Conservation (phyloP, 306 rosid species). For the Ormosia semicastrata region DNA sequence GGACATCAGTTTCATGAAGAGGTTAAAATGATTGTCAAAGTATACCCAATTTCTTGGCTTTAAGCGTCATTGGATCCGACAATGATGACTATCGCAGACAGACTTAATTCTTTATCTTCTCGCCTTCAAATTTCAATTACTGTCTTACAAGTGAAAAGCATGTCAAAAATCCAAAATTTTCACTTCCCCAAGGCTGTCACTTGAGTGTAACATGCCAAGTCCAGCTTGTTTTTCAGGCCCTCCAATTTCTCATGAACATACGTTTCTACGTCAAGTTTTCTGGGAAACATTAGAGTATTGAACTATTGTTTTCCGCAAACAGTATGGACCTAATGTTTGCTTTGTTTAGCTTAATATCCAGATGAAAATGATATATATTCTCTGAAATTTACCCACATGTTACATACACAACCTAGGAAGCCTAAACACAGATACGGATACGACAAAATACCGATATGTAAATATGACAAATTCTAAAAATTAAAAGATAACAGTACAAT, state of each 20-base stretch:
- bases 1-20: no score
- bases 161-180: not conserved
- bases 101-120: not conserved
- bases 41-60: no score
- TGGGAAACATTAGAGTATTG: not conserved
- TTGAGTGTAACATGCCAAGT: not conserved
- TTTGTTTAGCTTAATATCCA: not conserved
- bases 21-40: no score
- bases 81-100: no score
- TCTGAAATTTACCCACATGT: not conserved
- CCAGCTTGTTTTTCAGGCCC: not conserved
- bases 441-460: no score
- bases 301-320: not conserved
- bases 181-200: not conserved
- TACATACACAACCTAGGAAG: not conserved
- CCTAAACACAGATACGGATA: no score
- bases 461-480: no score
- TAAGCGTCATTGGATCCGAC: no score
- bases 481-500: no score
- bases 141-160: not conserved
- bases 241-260: not conserved
- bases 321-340: not conserved
- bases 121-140: not conserved
- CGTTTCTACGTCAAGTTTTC: not conserved
- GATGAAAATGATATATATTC: not conserved